These are phyloP conservation scores for Ophiostoma sp. DNA, from an alignment of 2,329 filamentous ascomycete genomes.

Conservation along the genomic window DNA sequence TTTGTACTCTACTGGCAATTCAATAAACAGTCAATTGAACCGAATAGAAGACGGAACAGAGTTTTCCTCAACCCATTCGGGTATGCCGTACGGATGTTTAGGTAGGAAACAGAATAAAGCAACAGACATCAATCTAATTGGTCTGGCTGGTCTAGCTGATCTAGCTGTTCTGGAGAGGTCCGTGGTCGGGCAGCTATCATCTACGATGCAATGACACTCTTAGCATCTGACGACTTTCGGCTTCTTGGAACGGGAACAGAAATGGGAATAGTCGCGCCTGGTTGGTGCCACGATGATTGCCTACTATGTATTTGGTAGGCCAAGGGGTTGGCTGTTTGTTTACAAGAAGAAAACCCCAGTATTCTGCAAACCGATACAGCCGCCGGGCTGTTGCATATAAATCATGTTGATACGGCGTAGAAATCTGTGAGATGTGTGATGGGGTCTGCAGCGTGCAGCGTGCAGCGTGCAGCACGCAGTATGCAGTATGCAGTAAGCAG, in stretches of 20 bases:
- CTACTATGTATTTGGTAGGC: background rate
- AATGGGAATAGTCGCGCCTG: background rate
- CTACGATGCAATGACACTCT: background rate
- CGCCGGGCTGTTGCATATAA: background rate
- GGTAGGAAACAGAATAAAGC: background rate
- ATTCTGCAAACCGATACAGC: conserved; percentile 6
- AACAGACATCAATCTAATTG: no score
- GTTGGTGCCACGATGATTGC: conserved; percentile 13
- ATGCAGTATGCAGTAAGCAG: background rate
- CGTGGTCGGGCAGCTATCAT: conserved; percentile 13
- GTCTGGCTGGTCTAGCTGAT: background rate
- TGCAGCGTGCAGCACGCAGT: background rate
- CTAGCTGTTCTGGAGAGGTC: background rate
- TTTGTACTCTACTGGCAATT: no score
- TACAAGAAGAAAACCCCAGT: background rate
- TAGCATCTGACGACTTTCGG: background rate
- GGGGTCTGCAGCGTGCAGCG: background rate
- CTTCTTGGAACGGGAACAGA: background rate
- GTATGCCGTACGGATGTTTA: background rate
- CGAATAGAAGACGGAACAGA: background rate
- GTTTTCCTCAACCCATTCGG: background rate
- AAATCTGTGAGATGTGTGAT: background rate
- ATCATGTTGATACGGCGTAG: background rate
- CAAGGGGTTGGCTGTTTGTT: background rate
- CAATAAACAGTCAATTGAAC: no score